Base-by-base conservation (phyloP, 345 rosid genomes). In the Populus alba region DNA sequence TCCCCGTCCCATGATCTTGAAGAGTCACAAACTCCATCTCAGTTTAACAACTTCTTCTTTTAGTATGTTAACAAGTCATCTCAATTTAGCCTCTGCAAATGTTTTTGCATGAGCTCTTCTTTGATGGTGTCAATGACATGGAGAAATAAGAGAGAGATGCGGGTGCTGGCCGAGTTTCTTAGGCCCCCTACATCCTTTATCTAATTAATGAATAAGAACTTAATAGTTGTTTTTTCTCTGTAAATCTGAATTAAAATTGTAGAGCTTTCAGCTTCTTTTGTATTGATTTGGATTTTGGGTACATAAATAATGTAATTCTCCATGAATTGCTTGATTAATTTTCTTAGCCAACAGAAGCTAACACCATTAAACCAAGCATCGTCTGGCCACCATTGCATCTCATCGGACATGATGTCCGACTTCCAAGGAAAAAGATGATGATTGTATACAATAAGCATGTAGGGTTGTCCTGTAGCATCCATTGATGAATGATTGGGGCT, bases 1-100 rank as follows among this genome's bases (percentile, higher is more conserved):
- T 90, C 95, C 8, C 99, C 99, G 0, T 91, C 98, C 3, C 92
- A 87, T 13, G 94, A 94, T 74, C 85, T 81, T 1, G 97, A 94
- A 55, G 92, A 90, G 8, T 87, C 88, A 18, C 84, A 87, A 53
- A 74, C 85, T 47, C 82, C 84, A 16, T 76, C 86, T 3, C 87
- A 88, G 63, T 91, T 90, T 47, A 87, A 81, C 62, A 85, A 89
- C 53, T 91, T 92, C 88, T 90, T 94, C 84, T 94, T 94, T 86
- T 90, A 89, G 85, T 51, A 22, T 55, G 61, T 8, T 22, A 55
- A n/a, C 18, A n/a, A 8, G 29, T 59, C 29, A 59, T 59, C 63
- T 59, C n/a, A 23, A n/a, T 55, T 15, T 2, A n/a, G 75, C 66
- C 75, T 35, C 0, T 18, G 70, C 47, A 35, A 8, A 1, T 31